Percentiles rank a stretch among this genome's conserved stretches.
These are phyloP conservation scores for Populus pruinosa DNA, from an alignment of 345 rosid species.

Conservation along the genomic window DNA sequence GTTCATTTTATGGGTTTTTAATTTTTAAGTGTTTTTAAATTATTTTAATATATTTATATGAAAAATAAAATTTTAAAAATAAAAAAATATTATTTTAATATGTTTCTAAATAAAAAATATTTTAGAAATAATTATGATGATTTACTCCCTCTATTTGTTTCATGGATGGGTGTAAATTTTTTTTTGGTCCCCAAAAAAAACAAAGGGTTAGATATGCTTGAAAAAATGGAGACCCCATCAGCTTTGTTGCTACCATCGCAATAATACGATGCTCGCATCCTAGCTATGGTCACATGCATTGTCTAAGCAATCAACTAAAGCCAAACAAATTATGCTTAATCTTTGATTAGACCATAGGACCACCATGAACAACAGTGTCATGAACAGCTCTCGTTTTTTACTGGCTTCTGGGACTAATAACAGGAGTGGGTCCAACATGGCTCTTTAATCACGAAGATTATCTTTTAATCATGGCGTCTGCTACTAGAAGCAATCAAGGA, in stretches of 20 bases:
- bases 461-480: slow-evolving; percentile 24
- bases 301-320: background rate
- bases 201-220: background rate
- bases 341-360: background rate
- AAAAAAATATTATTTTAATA: no score
- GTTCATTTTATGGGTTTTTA: no score
- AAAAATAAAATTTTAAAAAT: no score
- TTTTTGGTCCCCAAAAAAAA: no score
- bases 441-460: slow-evolving; percentile 18
- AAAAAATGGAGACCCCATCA: no score
- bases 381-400: background rate
- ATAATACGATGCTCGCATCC: background rate
- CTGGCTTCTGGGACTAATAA: background rate
- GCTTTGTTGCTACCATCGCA: background rate
- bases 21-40: no score
- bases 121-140: no score
- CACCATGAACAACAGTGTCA: background rate
- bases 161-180: no score
- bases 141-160: no score
- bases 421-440: background rate
- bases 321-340: background rate
- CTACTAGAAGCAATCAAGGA: slow-evolving; percentile 23
- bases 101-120: no score
- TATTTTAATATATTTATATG: no score
- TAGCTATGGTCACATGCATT: background rate